A percentile compares a stretch with the other conserved stretches of the same genome.
Conservation (phyloP, 495 filamentous ascomycete species). For the Talaromyces proteolyticus region DNA sequence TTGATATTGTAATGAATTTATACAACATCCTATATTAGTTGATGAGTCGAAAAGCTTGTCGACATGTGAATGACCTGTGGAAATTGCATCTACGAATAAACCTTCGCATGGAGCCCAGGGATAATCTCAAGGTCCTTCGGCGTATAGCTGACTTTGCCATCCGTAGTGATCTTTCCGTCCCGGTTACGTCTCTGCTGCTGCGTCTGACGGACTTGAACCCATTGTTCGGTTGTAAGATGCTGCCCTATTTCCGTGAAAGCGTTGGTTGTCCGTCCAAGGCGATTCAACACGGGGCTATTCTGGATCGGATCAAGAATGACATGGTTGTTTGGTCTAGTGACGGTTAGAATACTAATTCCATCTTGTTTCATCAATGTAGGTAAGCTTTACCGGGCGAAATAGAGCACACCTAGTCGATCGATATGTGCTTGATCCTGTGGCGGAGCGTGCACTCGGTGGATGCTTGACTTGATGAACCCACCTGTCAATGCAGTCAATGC, state of each 20-base stretch:
- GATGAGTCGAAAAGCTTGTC: no score
- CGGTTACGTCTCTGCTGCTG: conserved; percentile 29
- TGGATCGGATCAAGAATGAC: conserved; percentile 6
- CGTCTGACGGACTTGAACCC: conserved; percentile 4
- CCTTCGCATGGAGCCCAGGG: conserved; percentile 35
- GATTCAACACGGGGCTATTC: conserved; percentile 3
- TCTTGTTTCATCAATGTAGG: neutral
- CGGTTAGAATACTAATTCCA: conserved; percentile 8
- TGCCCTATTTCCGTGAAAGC: conserved; percentile 11
- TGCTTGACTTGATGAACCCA: conserved; percentile 44
- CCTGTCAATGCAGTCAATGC: conserved; percentile 40
- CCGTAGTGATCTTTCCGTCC: conserved; percentile 30
- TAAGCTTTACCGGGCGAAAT: conserved; percentile 26
- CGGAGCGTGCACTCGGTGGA: conserved; percentile 45
- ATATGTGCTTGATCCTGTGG: conserved; percentile 44
- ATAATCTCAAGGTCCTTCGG: conserved; percentile 42
- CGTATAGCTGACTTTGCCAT: conserved; percentile 29
- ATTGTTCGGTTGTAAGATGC: conserved; percentile 3
- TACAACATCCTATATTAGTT: no score
- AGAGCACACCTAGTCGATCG: conserved; percentile 43
- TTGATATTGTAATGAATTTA: no score
- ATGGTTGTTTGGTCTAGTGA: conserved; percentile 25
- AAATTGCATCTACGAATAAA: no score
- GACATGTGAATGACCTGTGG: no score
- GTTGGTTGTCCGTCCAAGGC: neutral